phyloP scores from a whole-genome alignment of 345 rosid genomes.

The Eucalyptus curtisii region DNA sequence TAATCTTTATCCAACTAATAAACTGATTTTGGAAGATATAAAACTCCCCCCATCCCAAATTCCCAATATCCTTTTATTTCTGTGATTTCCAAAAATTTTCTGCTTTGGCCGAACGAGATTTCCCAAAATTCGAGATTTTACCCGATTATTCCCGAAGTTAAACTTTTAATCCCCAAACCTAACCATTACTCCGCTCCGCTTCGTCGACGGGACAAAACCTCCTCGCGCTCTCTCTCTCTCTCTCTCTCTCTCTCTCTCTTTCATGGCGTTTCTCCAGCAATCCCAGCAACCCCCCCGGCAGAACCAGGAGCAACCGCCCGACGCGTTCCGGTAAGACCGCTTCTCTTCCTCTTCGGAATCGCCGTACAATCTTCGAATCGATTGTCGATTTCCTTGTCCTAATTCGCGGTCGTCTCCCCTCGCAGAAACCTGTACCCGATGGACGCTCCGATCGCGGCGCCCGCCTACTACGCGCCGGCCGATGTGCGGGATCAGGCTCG shows the following conservation, averaged over 20 bases:
- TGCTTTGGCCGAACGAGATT: not conserved
- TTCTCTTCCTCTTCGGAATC: slow-evolving; percentile 34
- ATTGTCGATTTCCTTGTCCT: not conserved
- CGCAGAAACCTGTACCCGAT: slow-evolving; percentile 26
- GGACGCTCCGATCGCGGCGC: slow-evolving; percentile 45
- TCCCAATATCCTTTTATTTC: not conserved
- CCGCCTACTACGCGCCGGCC: slow-evolving; percentile 13
- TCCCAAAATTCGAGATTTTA: not conserved
- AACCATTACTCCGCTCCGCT: not conserved
- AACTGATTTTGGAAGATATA: not conserved
- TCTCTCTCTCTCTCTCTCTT: not conserved
- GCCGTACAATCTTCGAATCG: not conserved
- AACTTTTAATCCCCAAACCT: not conserved
- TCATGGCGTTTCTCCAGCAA: slow-evolving; percentile 59
- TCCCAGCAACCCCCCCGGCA: slow-evolving; percentile 27
- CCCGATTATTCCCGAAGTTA: not conserved
- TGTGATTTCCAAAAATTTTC: not conserved
- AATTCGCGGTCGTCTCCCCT: not conserved
- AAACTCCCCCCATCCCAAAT: not conserved
- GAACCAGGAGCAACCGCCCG: not conserved
- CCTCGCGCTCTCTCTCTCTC: not conserved
- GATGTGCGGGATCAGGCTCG: slow-evolving; percentile 50
- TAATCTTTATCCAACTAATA: not conserved
- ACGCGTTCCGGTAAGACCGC: not conserved
- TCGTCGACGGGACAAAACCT: not conserved